phyloP scores from a whole-genome alignment of 768 basidiomycete species.

The Rhodotorula paludigena region DNA sequence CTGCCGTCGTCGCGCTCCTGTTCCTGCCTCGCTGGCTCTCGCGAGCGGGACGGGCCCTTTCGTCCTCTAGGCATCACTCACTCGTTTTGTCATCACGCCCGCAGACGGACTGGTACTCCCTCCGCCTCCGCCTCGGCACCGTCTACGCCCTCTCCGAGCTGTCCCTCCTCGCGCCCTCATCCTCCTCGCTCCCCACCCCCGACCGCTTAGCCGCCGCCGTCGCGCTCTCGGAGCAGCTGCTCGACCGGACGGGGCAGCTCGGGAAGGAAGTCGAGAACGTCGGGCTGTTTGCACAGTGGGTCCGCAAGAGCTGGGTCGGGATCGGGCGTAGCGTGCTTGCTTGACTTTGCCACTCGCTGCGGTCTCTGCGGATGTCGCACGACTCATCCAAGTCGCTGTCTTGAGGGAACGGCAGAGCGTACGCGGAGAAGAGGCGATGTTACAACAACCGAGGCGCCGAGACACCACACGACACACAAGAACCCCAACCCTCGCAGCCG shows the following conservation, averaged over 20 bases:
- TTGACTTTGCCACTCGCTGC: no score
- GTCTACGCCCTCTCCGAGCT: slow-evolving; percentile 27
- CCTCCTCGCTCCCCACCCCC: not conserved
- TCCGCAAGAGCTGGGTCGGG: slow-evolving; percentile 27
- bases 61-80: no score
- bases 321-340: slow-evolving; percentile 7
- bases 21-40: no score
- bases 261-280: not conserved
- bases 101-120: slow-evolving; percentile 35
- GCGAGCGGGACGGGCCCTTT: no score
- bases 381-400: no score
- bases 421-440: no score
- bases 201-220: not conserved
- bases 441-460: no score
- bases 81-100: not conserved
- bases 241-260: not conserved
- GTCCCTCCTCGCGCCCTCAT: not conserved
- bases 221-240: slow-evolving; percentile 6
- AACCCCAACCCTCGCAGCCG: not conserved
- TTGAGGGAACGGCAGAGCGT: no score
- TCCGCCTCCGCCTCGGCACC: slow-evolving; percentile 27
- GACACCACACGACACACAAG: no score
- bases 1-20: not conserved
- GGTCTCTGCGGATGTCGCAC: no score
- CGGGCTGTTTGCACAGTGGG: slow-evolving; percentile 20